Conservation (phyloP, 176 grass and related monocot genomes). For the Olyra latifolia region DNA sequence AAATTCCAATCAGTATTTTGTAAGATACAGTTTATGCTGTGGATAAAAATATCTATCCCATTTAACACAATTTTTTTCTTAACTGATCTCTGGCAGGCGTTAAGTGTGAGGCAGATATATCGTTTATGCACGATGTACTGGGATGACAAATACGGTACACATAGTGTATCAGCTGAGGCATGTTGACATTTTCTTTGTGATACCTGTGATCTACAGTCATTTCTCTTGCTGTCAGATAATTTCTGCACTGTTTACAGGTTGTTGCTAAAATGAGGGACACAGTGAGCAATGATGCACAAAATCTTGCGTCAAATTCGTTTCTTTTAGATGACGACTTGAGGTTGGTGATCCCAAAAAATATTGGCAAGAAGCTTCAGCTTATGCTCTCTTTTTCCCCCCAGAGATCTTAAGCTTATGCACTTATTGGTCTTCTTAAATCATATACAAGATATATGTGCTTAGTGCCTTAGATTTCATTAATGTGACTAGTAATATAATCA, state of each 20-base stretch:
- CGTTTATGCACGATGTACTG: constrained; percentile 93
- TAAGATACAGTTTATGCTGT: constrained; percentile 4
- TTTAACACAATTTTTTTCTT: constrained; percentile 8
- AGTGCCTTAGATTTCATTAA: not conserved
- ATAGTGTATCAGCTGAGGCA: constrained; percentile 78
- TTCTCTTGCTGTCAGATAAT: not conserved
- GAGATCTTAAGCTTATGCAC: constrained; percentile 2
- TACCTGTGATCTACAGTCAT: constrained; percentile 6
- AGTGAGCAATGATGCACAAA: constrained; percentile 74
- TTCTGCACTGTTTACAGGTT: constrained; percentile 39
- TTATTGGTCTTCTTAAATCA: not conserved
- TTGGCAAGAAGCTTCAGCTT: not conserved
- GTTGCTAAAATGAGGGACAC: constrained; percentile 81
- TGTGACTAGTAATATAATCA: not conserved
- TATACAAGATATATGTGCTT: constrained; percentile 15
- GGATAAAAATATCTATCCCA: constrained; percentile 17
- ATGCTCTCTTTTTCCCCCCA: too few species aligned
- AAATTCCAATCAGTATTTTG: constrained; percentile 11
- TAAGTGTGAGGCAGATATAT: constrained; percentile 92
- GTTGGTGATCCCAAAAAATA: constrained; percentile 35
- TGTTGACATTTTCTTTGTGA: constrained; percentile 16
- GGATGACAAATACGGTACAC: constrained; percentile 83
- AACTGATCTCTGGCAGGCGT: constrained; percentile 40
- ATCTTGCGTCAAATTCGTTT: constrained; percentile 84
- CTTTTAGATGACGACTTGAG: constrained; percentile 88